Conservation (phyloP, 2,329 filamentous ascomycete species). For the Thielaviopsis punctulata region DNA sequence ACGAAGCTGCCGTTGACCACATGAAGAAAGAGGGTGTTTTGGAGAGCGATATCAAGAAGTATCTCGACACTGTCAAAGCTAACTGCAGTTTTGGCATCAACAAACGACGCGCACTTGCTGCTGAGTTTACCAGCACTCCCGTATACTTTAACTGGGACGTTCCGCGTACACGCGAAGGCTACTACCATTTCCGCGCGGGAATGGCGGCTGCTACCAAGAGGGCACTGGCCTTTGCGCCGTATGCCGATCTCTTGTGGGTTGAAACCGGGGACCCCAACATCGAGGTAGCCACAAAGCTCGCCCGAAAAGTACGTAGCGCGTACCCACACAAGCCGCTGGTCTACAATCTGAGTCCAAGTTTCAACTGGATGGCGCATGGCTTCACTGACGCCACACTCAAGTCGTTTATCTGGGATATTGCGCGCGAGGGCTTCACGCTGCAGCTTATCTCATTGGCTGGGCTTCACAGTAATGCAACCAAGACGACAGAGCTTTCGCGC, state of each 20-base stretch:
- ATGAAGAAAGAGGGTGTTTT: conserved; percentile 48
- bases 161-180: conserved; percentile 82
- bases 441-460: conserved; percentile 52
- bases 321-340: conserved; percentile 76
- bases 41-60: conserved; percentile 47
- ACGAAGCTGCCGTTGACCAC: conserved; percentile 71
- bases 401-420: conserved; percentile 93
- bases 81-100: conserved; percentile 64
- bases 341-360: conserved; percentile 90
- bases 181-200: conserved; percentile 77
- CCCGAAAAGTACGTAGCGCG: conserved; percentile 51
- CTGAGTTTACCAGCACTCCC: conserved; percentile 45
- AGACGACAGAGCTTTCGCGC: conserved; percentile 56
- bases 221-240: conserved; percentile 77
- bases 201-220: conserved; percentile 82
- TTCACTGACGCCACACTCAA: conserved; percentile 70
- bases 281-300: conserved; percentile 56
- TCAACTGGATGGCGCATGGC: conserved; percentile 97
- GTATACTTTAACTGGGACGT: conserved; percentile 82
- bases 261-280: conserved; percentile 87
- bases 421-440: conserved; percentile 62
- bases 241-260: conserved; percentile 90
- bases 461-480: conserved; percentile 46
- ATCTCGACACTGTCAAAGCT: conserved; percentile 41
- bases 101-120: conserved; percentile 56